These are phyloP conservation scores for Bipolaris zeicola DNA, from an alignment of 2,329 filamentous ascomycete genomes.

Conservation along the genomic window DNA sequence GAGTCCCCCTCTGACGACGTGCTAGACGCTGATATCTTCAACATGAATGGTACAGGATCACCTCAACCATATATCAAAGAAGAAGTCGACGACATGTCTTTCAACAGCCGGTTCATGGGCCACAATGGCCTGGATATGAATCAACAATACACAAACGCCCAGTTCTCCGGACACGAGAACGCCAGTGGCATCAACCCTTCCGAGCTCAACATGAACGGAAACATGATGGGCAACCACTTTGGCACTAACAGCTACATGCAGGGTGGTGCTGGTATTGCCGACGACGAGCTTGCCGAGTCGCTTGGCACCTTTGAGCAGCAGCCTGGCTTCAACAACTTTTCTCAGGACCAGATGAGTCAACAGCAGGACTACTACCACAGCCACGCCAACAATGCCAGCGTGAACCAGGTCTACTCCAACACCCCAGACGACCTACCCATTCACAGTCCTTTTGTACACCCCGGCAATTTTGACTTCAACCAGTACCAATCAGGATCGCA, in stretches of 20 bases:
- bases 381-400: slow-evolving; percentile 61
- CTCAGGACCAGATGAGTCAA: slow-evolving; percentile 63
- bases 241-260: slow-evolving; percentile 73
- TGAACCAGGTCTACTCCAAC: slow-evolving; percentile 79
- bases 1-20: slow-evolving; percentile 50
- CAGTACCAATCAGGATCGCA: slow-evolving; percentile 74
- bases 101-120: slow-evolving; percentile 57
- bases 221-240: slow-evolving; percentile 62
- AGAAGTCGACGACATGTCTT: slow-evolving; percentile 68
- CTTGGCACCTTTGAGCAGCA: slow-evolving; percentile 61
- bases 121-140: slow-evolving; percentile 58
- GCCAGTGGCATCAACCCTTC: slow-evolving; percentile 74
- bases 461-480: slow-evolving; percentile 70
- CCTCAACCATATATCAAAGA: slow-evolving; percentile 69
- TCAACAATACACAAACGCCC: slow-evolving; percentile 55
- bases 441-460: slow-evolving; percentile 82
- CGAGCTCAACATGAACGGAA: slow-evolving; percentile 75
- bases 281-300: slow-evolving; percentile 82
- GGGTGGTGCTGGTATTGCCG: slow-evolving; percentile 78
- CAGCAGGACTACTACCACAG: slow-evolving; percentile 57
- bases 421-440: slow-evolving; percentile 92
- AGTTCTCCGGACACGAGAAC: slow-evolving; percentile 53
- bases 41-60: slow-evolving; percentile 62
- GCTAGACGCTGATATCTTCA: slow-evolving; percentile 52
- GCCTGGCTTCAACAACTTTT: slow-evolving; percentile 56